Evolutionary conservation across 164 flowering plant species (phyloP), one percentile per base, ranked within the genome.

Genomic region (Dillenia suffruticosa): DNA sequence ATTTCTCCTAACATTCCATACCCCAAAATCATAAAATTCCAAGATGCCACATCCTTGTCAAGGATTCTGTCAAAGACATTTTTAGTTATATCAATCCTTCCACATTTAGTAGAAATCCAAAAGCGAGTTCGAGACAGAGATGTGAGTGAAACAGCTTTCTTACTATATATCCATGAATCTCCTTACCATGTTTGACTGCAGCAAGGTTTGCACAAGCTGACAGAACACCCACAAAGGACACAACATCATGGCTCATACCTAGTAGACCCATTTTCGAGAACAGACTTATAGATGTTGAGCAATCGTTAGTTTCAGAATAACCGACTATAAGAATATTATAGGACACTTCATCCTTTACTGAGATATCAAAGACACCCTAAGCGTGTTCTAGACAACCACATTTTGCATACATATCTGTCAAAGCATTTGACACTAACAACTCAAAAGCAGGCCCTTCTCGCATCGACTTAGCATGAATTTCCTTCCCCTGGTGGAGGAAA

Each of bases 21-120:
- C 24, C 82, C 81, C 64, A 79, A 45, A 65, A 81, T 75, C 76
- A 79, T 70, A 0, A 82, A 70, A 44, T 79, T 81, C 85, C 85
- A 81, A 7, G 85, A 79, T 0, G 80, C 79, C 0, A 63, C 63
- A 48, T 79, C 80, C 63, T 63, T 76, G 10, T 54, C 49, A 49
- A 63, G 65, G 51, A 71, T 71, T 5, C 60, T 45, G 11, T 64
- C 70, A 32, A 76, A 79, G 40, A 79, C 64, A 62, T 58, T 62
- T 51, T 51, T 57, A 13, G 79, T 77, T 45, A 73, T 44, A 55
- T 68, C 70, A 46, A 71, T 66, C 13, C 75, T 61, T n/a, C 82
- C 82, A 69, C 79, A 79, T 69, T 79, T 79, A 26, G 71, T 79
- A 79, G 14, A 75, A 32, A 46, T 72, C 79, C 46, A 75, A 54